Evolutionary conservation across 108 stramenopile genomes (phyloP).

Genomic region (Nitzschia sp.): DNA sequence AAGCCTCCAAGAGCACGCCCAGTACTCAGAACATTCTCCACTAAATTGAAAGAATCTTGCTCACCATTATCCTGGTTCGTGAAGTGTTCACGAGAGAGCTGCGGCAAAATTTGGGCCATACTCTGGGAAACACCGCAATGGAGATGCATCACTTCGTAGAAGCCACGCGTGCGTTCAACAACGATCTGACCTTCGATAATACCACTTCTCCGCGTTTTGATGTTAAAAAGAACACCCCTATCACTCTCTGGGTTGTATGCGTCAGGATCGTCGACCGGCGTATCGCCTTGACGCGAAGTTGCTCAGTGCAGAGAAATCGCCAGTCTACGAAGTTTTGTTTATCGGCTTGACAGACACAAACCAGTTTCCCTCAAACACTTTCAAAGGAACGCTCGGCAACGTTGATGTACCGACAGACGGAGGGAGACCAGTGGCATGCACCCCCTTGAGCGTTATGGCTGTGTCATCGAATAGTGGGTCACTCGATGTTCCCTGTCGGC

Average conservation of each 20-base stretch:
- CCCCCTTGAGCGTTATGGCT: slow-evolving; percentile 12
- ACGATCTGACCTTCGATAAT: no score
- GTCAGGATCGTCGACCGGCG: no score
- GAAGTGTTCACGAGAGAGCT: slow-evolving; percentile 2
- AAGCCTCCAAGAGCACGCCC: slow-evolving; percentile 40
- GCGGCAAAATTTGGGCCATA: slow-evolving; percentile 6
- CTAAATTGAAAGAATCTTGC: background rate
- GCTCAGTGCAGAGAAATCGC: no score
- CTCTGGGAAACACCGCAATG: slow-evolving; percentile 25
- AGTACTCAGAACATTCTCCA: slow-evolving; percentile 31
- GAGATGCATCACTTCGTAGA: slow-evolving; percentile 23
- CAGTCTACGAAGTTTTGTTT: no score
- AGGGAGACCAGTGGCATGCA: slow-evolving; percentile 1
- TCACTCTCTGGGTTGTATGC: no score
- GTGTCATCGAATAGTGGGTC: slow-evolving; percentile 14
- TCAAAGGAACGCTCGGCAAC: slow-evolving; percentile 9
- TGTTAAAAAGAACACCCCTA: no score
- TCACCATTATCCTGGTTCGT: background rate
- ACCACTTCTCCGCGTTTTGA: no score
- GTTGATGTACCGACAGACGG: background rate
- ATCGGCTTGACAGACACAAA: slow-evolving; percentile 23
- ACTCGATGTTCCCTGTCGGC: background rate
- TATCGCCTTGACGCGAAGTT: no score
- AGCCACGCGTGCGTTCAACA: slow-evolving; percentile 19
- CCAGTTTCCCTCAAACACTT: slow-evolving; percentile 29